phyloP scores from a whole-genome alignment of 805 yeast species.

The Starmerella bombicola region DNA sequence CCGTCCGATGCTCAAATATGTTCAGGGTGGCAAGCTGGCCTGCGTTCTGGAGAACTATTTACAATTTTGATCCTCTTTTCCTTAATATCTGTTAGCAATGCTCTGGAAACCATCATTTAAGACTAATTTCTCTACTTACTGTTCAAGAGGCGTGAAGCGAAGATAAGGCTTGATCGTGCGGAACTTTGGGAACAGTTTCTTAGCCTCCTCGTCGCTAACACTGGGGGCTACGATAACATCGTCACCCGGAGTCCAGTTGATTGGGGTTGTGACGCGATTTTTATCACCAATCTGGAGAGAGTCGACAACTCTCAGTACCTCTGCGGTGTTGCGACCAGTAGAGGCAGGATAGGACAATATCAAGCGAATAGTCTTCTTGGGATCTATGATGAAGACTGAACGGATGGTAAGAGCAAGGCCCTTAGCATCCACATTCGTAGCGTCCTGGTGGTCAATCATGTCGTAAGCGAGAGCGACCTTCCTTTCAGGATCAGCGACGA shows the following conservation, averaged over 20 bases:
- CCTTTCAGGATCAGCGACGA: constrained; percentile 77
- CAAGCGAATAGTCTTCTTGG: constrained; percentile 78
- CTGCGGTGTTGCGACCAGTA: constrained; percentile 89
- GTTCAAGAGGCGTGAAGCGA: constrained; percentile 45
- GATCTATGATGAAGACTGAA: constrained; percentile 88
- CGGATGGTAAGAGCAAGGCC: constrained; percentile 83
- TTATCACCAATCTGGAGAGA: constrained; percentile 80
- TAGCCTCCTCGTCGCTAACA: constrained; percentile 71
- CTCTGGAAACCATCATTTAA: not conserved
- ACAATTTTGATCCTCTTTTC: constrained; percentile 6
- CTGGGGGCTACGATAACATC: constrained; percentile 91
- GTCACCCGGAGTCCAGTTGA: constrained; percentile 83
- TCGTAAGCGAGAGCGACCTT: constrained; percentile 73
- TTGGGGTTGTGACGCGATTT: constrained; percentile 82
- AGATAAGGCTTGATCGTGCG: constrained; percentile 84
- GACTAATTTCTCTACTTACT: constrained; percentile 12
- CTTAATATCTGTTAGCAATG: constrained; percentile 3
- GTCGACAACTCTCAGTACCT: constrained; percentile 83
- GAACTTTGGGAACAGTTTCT: constrained; percentile 79
- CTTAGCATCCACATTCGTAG: constrained; percentile 55
- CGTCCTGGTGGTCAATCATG: constrained; percentile 80
- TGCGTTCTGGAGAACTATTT: no score
- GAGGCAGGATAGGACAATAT: constrained; percentile 87
- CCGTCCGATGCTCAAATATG: no score
- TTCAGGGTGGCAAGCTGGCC: no score